Evolutionary conservation across 495 filamentous ascomycete species (phyloP).

Genomic region (Cenococcum geophilum): DNA sequence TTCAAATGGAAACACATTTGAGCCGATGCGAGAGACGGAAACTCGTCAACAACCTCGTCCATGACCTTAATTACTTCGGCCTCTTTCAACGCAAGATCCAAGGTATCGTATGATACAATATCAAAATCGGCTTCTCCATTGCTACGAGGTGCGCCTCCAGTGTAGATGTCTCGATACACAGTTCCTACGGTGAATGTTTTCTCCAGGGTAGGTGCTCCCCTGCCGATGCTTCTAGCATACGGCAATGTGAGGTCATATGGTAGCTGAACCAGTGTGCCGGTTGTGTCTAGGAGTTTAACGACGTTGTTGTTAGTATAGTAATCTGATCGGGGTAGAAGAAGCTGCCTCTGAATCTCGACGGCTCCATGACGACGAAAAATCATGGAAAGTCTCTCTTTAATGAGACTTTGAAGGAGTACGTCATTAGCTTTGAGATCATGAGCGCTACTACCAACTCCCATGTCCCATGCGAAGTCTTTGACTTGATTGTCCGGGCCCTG

Average conservation of each 20-base stretch:
- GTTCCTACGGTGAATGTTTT: conserved; percentile 85
- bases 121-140: conserved; percentile 93
- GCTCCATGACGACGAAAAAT: conserved; percentile 93
- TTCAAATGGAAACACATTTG: conserved; percentile 90
- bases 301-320: conserved; percentile 64
- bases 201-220: conserved; percentile 57
- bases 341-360: conserved; percentile 66
- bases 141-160: conserved; percentile 71
- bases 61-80: conserved; percentile 92
- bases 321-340: conserved; percentile 72
- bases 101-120: conserved; percentile 70
- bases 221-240: conserved; percentile 77
- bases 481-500: conserved; percentile 61
- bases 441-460: conserved; percentile 44
- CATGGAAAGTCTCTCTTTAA: conserved; percentile 66
- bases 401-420: conserved; percentile 63
- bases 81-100: conserved; percentile 84
- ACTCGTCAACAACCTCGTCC: conserved; percentile 80
- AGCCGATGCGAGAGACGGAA: conserved; percentile 62
- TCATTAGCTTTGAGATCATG: conserved; percentile 53
- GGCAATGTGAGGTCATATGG: conserved; percentile 90
- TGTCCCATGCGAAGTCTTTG: conserved; percentile 85
- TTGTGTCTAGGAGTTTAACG: conserved; percentile 72
- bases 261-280: conserved; percentile 78
- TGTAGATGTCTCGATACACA: conserved; percentile 74